phyloP scores from a whole-genome alignment of 1,284 basidiomycete genomes.

The Pseudozyma pruni region DNA sequence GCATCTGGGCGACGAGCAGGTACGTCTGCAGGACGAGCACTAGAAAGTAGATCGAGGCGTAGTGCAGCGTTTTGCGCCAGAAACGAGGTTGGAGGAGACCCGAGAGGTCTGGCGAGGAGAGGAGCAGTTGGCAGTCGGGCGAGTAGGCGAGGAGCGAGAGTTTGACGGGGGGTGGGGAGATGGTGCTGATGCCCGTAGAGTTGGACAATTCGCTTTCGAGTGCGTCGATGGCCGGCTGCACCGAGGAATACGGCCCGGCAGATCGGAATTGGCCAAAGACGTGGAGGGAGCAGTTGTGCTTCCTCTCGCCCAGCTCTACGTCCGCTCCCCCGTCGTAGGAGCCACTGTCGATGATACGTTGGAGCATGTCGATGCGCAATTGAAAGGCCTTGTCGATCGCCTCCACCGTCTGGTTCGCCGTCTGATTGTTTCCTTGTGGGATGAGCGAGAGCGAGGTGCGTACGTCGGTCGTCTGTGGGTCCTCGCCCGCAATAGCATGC shows the following conservation, averaged over 20 bases:
- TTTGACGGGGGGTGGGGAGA: conserved; percentile 37
- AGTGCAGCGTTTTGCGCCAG: conserved; percentile 58
- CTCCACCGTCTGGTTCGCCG: conserved; percentile 43
- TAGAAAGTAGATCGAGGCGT: conserved; percentile 55
- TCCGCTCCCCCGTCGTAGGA: conserved; percentile 21
- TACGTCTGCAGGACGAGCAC: conserved; percentile 53
- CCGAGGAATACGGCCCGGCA: conserved; percentile 29
- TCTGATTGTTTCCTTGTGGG: conserved; percentile 21
- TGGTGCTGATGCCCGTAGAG: conserved; percentile 58
- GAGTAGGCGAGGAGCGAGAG: conserved; percentile 60
- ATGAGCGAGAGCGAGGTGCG: conserved; percentile 30
- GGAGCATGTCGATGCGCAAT: conserved; percentile 51
- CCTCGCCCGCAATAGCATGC: conserved; percentile 19
- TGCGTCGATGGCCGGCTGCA: conserved; percentile 46
- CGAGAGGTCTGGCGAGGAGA: conserved; percentile 35
- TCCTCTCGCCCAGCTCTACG: not conserved
- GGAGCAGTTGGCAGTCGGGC: conserved; percentile 63
- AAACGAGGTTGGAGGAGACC: conserved; percentile 47
- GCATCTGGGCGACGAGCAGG: conserved; percentile 66
- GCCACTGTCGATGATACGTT: conserved; percentile 39
- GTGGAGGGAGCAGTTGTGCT: conserved; percentile 63
- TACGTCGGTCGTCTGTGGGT: conserved; percentile 23
- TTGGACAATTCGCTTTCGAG: conserved; percentile 57
- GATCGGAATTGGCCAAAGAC: conserved; percentile 63
- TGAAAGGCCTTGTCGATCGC: conserved; percentile 59